These are phyloP conservation scores for Whalleya microplaca DNA, from an alignment of 2,329 filamentous ascomycete genomes.

Conservation along the genomic window DNA sequence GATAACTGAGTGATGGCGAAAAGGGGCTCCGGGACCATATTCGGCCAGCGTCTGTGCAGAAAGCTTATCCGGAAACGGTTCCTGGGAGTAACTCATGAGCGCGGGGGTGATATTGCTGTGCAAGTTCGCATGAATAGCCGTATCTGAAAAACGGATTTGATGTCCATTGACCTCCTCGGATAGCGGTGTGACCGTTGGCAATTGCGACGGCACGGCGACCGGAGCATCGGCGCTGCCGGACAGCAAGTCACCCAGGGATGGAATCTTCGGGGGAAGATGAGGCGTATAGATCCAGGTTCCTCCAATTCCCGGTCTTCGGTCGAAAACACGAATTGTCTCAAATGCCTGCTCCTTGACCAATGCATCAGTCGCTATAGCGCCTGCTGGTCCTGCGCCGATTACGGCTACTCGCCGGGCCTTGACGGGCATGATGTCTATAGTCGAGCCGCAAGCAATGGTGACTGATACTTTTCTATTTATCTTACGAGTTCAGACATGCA, in stretches of 20 bases:
- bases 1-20: constrained; percentile 59
- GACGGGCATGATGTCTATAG: constrained; percentile 10
- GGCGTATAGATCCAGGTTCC: constrained; percentile 38
- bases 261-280: constrained; percentile 38
- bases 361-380: constrained; percentile 61
- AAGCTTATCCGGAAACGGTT: constrained; percentile 48
- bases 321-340: constrained; percentile 60
- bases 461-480: neutral
- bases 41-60: constrained; percentile 47
- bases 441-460: neutral
- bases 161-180: constrained; percentile 38
- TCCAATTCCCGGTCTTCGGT: constrained; percentile 46
- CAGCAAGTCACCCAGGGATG: constrained; percentile 40
- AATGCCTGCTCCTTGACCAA: constrained; percentile 59
- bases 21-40: constrained; percentile 58
- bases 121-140: constrained; percentile 59
- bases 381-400: constrained; percentile 61
- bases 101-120: constrained; percentile 61
- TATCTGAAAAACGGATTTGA: constrained; percentile 53
- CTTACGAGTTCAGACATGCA: neutral
- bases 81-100: constrained; percentile 60
- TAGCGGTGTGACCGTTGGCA: constrained; percentile 47
- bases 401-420: constrained; percentile 50
- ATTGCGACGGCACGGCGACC: constrained; percentile 43
- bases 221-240: constrained; percentile 49